A percentile compares a stretch with the other conserved stretches of the same genome.
phyloP scores from a whole-genome alignment of 192 early-diverging fungal species.

The Entomortierella parvispora region DNA sequence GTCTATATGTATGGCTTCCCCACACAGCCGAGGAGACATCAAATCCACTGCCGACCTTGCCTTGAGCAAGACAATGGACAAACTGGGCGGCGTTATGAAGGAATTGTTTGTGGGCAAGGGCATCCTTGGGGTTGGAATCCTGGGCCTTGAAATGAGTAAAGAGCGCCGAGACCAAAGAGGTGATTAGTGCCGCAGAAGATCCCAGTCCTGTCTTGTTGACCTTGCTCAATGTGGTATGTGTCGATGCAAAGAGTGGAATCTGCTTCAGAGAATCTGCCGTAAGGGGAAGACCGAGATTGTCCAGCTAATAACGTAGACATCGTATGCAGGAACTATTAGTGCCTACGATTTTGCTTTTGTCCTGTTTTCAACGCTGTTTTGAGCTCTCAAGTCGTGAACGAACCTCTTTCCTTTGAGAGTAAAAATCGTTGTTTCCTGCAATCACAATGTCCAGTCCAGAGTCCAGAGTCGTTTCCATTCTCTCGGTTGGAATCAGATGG shows the following conservation, averaged over 20 bases:
- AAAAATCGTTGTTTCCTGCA: conserved; percentile 97
- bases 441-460: conserved; percentile 78
- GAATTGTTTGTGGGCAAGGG: conserved; percentile 53
- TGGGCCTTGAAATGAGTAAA: conserved; percentile 75
- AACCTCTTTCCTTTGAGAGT: conserved; percentile 93
- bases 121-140: conserved; percentile 7
- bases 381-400: too few relatives aligned
- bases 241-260: conserved; percentile 72
- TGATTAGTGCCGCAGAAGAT: conserved; percentile 95
- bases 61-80: conserved; percentile 96
- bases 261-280: conserved; percentile 64
- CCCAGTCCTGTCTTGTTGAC: conserved; percentile 98
- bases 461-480: conserved; percentile 33
- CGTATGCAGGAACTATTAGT: neutral
- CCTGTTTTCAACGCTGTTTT: conserved; percentile 1
- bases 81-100: conserved; percentile 92
- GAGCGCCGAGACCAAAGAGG: conserved; percentile 86
- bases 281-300: conserved; percentile 55
- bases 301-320: conserved; percentile 54
- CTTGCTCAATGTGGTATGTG: conserved; percentile 65
- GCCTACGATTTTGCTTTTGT: neutral
- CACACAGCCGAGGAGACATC: conserved; percentile 94
- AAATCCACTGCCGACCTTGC: conserved; percentile 97
- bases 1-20: conserved; percentile 87
- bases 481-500: conserved; percentile 30